phyloP scores from a whole-genome alignment of 1,139 yeast genomes.

The Kodamaea suecica region DNA sequence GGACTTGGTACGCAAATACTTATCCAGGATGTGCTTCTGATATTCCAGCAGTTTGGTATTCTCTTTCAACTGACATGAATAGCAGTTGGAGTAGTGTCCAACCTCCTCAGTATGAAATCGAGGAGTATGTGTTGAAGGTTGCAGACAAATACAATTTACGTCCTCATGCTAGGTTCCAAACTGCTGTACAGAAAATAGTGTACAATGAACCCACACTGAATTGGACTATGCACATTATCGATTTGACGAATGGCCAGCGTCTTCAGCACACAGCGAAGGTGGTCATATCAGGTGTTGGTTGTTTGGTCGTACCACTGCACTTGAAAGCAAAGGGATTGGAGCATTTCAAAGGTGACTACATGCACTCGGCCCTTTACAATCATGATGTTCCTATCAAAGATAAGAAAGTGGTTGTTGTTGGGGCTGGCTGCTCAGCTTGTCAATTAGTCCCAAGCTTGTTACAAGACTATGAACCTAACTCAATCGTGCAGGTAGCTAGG shows the following conservation, averaged over 20 bases:
- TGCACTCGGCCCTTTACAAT: conserved; percentile 51
- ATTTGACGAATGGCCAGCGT: conserved; percentile 32
- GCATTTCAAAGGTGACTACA: conserved; percentile 40
- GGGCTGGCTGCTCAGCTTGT: conserved; percentile 25
- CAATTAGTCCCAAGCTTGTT: conserved; percentile 27
- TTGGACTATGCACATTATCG: conserved; percentile 38
- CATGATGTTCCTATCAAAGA: conserved; percentile 32
- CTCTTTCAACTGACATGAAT: conserved; percentile 39
- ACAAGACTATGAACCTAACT: conserved; percentile 25
- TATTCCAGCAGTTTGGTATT: conserved; percentile 50
- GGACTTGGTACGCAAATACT: conserved; percentile 54
- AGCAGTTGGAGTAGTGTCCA: conserved; percentile 43
- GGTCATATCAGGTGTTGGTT: conserved; percentile 36
- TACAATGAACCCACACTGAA: conserved; percentile 31
- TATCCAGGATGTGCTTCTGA: conserved; percentile 56
- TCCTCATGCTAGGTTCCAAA: conserved; percentile 26
- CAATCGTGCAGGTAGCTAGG: conserved; percentile 34
- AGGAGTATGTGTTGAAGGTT: conserved; percentile 41
- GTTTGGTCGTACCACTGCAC: conserved; percentile 36
- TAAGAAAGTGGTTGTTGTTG: conserved; percentile 24
- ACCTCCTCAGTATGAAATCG: conserved; percentile 50
- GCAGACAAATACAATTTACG: conserved; percentile 34
- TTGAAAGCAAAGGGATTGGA: conserved; percentile 37
- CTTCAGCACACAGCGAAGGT: conserved; percentile 26
- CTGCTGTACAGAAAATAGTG: conserved; percentile 23